Base-by-base conservation (phyloP, 2,329 filamentous ascomycete species). In the Penicillium sp. region DNA sequence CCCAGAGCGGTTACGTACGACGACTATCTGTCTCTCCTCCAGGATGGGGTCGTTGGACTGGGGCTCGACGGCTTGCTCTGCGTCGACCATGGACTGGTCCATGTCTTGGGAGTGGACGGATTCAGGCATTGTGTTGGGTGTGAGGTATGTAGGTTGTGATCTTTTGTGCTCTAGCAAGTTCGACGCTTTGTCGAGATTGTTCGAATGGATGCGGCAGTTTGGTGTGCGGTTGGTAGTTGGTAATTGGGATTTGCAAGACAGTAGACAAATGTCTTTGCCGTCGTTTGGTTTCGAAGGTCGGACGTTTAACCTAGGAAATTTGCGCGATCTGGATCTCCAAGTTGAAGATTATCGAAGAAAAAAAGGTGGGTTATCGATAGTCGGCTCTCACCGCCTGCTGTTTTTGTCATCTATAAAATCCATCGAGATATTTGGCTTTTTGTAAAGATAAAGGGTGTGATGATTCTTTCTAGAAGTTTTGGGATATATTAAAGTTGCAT, bases 1-100 rank as follows among this genome's bases (percentile, higher is more conserved):
- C 20, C 10, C 11, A n/a, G 31, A 20, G 4, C 26, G 5, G 29
- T 32, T 45, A 66, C 69, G 78, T 66, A 89, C 86, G 70, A 89
- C 83, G 61, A 81, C 79, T 44, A 89, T 85, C 63, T 85, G 78
- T 73, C 85, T 84, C 49, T 75, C 72, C 10, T 72, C 71, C 39
- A 64, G 49, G 38, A 65, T 63, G 9, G 59, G 61, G 50, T 56
- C 50, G n/a, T 45, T 40, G 39, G 54, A 49, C 38, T 51, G 49
- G 38, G 31, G 38, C 20, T 51, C 49, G 37, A 13, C 47, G 1
- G 53, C 8, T 14, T 52, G 58, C 24, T 67, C 64, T 32, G 66
- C 71, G 56, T 78, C 74, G 42, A 69, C 57, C 75, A 78, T 78
- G 59, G 73, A 71, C 63, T 76, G 74, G 57, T 76, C 73, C 59